Conservation (phyloP, 805 yeast species). For the Metschnikowia henanensis region DNA sequence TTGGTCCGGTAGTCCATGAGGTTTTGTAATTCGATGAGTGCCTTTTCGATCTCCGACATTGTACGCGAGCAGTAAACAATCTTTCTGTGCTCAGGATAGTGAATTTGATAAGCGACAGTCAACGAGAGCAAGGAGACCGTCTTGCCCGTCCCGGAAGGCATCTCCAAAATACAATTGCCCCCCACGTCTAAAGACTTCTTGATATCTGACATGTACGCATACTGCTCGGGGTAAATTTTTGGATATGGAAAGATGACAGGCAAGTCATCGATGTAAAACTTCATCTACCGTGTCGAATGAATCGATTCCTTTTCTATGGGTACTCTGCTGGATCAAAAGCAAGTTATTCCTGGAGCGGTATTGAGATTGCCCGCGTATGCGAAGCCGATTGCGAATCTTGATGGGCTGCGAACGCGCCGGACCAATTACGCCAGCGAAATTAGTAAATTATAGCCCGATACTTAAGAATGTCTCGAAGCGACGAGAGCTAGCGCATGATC, state of each 20-base stretch:
- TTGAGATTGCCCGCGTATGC: too few species aligned
- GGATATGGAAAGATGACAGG: slow-evolving; percentile 98
- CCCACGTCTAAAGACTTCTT: slow-evolving; percentile 94
- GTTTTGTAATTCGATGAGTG: slow-evolving; percentile 83
- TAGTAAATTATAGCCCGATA: too few species aligned
- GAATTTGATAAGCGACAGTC: slow-evolving; percentile 94
- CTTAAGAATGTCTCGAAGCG: too few species aligned
- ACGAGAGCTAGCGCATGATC: too few species aligned
- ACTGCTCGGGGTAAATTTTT: slow-evolving; percentile 95
- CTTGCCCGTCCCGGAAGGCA: slow-evolving; percentile 99
- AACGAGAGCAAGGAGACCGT: slow-evolving; percentile 89
- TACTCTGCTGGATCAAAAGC: too few species aligned
- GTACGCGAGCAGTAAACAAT: slow-evolving; percentile 98
- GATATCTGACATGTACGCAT: slow-evolving; percentile 95
- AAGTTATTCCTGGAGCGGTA: too few species aligned
- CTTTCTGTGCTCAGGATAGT: slow-evolving; percentile 91
- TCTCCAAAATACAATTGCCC: slow-evolving; percentile 93
- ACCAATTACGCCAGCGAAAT: too few species aligned
- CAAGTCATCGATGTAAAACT: slow-evolving; percentile 91
- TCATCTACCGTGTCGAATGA: too few species aligned
- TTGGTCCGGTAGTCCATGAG: slow-evolving; percentile 84
- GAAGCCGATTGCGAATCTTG: too few species aligned
- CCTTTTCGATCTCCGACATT: slow-evolving; percentile 98
- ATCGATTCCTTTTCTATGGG: too few species aligned
- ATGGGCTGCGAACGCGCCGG: too few species aligned